Evolutionary conservation across 805 yeast genomes (phyloP).

Genomic region (Kodamaea neixiangensis): DNA sequence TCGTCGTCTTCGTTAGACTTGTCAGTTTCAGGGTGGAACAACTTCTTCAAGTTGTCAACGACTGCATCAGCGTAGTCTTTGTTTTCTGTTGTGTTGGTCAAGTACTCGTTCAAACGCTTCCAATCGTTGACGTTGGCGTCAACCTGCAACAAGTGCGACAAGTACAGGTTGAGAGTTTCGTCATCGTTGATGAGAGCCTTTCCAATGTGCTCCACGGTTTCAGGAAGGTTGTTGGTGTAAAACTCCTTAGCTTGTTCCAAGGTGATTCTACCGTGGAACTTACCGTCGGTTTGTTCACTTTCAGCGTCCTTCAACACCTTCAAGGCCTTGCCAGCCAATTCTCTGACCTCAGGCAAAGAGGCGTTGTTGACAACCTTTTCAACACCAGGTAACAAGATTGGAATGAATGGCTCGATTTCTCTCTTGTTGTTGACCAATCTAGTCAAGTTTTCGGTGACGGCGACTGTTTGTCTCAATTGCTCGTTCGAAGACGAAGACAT

Average conservation of each 20-base stretch:
- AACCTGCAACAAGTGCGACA: conserved; percentile 41
- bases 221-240: conserved; percentile 24
- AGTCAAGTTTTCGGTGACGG: conserved; percentile 92
- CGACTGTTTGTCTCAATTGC: conserved; percentile 94
- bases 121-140: conserved; percentile 49
- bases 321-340: conserved; percentile 84
- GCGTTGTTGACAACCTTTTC: conserved; percentile 87
- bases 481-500: conserved; percentile 91
- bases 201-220: conserved; percentile 14
- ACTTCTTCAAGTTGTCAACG: conserved; percentile 49
- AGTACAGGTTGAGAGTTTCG: conserved; percentile 46
- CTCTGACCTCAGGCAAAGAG: conserved; percentile 94
- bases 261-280: conserved; percentile 74
- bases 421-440: conserved; percentile 91
- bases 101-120: conserved; percentile 54
- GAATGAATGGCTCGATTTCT: conserved; percentile 87
- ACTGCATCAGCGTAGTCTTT: conserved; percentile 44
- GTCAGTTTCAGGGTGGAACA: conserved; percentile 49
- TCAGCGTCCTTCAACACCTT: conserved; percentile 81
- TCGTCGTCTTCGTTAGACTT: conserved; percentile 58
- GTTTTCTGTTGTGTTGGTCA: conserved; percentile 34
- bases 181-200: conserved; percentile 30
- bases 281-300: conserved; percentile 63
- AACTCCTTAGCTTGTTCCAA: conserved; percentile 53
- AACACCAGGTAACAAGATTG: conserved; percentile 87